Evolutionary conservation across 176 grass and related monocot genomes (phyloP), one percentile per base, ranked within the genome.

Genomic region (Triticum monococcum): DNA sequence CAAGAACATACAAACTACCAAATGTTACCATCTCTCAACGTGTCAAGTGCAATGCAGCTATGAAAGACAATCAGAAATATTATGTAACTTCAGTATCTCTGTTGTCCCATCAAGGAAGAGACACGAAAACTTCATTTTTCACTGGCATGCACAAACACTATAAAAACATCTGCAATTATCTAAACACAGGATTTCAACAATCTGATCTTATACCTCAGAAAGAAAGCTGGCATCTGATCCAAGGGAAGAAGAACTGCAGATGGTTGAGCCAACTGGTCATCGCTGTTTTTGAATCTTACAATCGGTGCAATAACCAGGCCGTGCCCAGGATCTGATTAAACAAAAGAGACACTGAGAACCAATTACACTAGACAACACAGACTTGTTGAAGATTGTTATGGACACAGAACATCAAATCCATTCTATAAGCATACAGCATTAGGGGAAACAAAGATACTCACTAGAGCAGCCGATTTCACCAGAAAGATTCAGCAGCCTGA

Each of bases 391-490:
- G 30, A 16, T 57, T 79, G 50, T 64, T 14, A 75, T 84, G 25
- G 80, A 72, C 50, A 77, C 13, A 73, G 12, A 83, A 79, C 59
- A 81, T 64, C 37, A 20, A 12, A 48, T 37, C 7, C 22, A 26
- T 52, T 30, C 74, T 74, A 81, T 81, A 57, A 41, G 73, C 36
- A 79, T 60, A 76, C 46, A 85, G 12, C 17, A 78, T 28, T 52
- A 83, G 6, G 65, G 25, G 30, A 88, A 71, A 69, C 12, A 24
- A 54, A 57, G 32, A 67, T 26, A 96, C 97, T 94, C 88, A 98
- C 97, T 98, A 83, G 97, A 92, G 85, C 97, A 98, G 60, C 92
- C 97, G 30, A 98, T 91, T 96, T 88, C 90, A 81, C 97, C 97
- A 70, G 92, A 94, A 64, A 94, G 92, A 90, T 96, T 98, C 87